phyloP scores from a whole-genome alignment of 129 eudicot species.

The Tagetes erecta region DNA sequence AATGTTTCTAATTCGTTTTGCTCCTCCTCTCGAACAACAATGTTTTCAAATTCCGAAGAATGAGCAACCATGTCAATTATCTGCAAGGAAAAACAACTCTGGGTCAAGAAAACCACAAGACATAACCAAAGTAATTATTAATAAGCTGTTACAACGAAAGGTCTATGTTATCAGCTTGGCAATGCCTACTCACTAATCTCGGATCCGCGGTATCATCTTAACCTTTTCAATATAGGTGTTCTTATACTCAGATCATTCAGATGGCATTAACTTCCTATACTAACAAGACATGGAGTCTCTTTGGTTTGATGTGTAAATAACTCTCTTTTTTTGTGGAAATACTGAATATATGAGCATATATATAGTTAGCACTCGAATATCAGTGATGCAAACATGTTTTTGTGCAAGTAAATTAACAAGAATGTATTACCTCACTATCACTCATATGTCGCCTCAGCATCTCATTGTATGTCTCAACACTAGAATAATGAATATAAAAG shows the following conservation, averaged over 20 bases:
- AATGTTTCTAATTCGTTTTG: constrained; percentile 83
- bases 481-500: constrained; percentile 93
- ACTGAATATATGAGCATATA: not conserved
- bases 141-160: not conserved
- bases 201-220: constrained; percentile 8
- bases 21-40: constrained; percentile 95
- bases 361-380: constrained; percentile 8
- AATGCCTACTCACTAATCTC: not conserved
- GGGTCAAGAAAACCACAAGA: constrained; percentile 8
- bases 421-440: constrained; percentile 77
- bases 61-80: constrained; percentile 98
- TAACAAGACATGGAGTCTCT: not conserved
- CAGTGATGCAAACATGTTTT: constrained; percentile 4
- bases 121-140: constrained; percentile 17
- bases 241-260: not conserved
- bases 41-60: constrained; percentile 98
- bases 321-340: not conserved
- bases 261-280: constrained; percentile 10
- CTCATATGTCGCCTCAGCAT: constrained; percentile 94
- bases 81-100: constrained; percentile 34
- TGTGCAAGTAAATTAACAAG: constrained; percentile 14
- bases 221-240: constrained; percentile 12
- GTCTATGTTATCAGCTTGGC: not conserved
- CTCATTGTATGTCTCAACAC: constrained; percentile 98
- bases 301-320: not conserved